Evolutionary conservation across 2,329 filamentous ascomycete species (phyloP).

Genomic region (Microdochium trichocladiopsis): DNA sequence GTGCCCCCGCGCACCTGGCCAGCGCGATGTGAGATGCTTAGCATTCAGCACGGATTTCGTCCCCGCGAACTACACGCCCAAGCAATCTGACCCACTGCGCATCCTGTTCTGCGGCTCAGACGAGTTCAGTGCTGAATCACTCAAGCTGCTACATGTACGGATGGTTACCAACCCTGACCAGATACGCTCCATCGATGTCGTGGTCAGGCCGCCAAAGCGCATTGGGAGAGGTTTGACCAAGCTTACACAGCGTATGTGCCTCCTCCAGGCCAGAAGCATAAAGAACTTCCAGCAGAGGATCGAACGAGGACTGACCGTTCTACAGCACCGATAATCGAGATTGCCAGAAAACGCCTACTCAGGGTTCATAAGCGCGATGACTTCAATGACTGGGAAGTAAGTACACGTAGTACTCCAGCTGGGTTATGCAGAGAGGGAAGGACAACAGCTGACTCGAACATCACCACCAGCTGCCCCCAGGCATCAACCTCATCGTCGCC

Average conservation of each 20-base stretch:
- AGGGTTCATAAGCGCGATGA: constrained; percentile 70
- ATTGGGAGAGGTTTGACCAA: constrained; percentile 67
- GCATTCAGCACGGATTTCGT: not conserved
- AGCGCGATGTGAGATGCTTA: not conserved
- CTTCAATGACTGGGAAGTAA: constrained; percentile 74
- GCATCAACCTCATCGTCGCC: constrained; percentile 75
- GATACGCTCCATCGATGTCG: constrained; percentile 76
- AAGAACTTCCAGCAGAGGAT: no score
- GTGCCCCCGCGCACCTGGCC: no score
- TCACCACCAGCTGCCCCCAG: constrained; percentile 37
- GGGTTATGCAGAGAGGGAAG: not conserved
- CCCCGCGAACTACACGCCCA: not conserved
- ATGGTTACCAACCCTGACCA: constrained; percentile 40
- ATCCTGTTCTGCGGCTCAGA: constrained; percentile 96
- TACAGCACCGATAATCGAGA: not conserved
- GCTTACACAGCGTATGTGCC: constrained; percentile 52
- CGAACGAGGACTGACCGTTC: not conserved
- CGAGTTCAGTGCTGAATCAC: constrained; percentile 73
- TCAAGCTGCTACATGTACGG: constrained; percentile 62
- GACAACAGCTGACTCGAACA: not conserved
- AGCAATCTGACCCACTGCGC: constrained; percentile 53
- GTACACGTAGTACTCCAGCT: constrained; percentile 16
- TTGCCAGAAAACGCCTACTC: not conserved
- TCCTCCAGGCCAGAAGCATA: no score
- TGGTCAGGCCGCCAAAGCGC: constrained; percentile 73